phyloP scores from a whole-genome alignment of 257 asterid genomes.

The Verbena officinalis region DNA sequence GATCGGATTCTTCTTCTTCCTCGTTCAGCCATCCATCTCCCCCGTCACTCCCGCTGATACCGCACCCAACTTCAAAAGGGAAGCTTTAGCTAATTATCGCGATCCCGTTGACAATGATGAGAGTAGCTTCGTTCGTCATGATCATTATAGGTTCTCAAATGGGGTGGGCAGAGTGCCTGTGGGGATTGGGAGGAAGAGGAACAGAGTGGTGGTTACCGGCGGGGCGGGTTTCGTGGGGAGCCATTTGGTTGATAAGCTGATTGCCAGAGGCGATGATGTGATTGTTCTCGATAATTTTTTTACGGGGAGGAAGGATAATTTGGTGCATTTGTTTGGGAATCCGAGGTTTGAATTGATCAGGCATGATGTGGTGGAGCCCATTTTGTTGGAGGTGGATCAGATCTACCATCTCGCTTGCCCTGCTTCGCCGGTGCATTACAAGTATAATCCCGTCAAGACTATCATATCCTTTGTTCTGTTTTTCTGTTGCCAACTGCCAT shows the following conservation, averaged over 20 bases:
- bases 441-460: conserved; percentile 64
- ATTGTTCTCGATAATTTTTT: conserved; percentile 61
- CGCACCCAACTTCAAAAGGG: conserved; percentile 26
- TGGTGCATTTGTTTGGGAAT: conserved; percentile 60
- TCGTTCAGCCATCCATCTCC: conserved; percentile 54
- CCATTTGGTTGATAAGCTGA: conserved; percentile 64
- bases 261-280: conserved; percentile 63
- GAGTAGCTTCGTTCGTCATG: neutral
- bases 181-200: conserved; percentile 50
- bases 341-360: conserved; percentile 61
- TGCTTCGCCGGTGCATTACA: conserved; percentile 62
- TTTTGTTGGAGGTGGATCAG: conserved; percentile 63
- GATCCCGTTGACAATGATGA: conserved; percentile 14
- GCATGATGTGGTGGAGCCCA: conserved; percentile 69
- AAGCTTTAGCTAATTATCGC: conserved; percentile 16
- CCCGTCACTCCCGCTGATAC: conserved; percentile 32
- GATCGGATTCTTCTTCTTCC: conserved; percentile 70
- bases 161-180: conserved; percentile 55
- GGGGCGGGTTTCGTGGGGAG: conserved; percentile 72
- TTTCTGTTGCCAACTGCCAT: neutral
- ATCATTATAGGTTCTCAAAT: conserved; percentile 7
- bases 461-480: conserved; percentile 49
- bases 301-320: conserved; percentile 63
- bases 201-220: conserved; percentile 57
- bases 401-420: conserved; percentile 71